Base-by-base conservation (phyloP, 1,139 yeast genomes). In the Geotrichum bryndzae region DNA sequence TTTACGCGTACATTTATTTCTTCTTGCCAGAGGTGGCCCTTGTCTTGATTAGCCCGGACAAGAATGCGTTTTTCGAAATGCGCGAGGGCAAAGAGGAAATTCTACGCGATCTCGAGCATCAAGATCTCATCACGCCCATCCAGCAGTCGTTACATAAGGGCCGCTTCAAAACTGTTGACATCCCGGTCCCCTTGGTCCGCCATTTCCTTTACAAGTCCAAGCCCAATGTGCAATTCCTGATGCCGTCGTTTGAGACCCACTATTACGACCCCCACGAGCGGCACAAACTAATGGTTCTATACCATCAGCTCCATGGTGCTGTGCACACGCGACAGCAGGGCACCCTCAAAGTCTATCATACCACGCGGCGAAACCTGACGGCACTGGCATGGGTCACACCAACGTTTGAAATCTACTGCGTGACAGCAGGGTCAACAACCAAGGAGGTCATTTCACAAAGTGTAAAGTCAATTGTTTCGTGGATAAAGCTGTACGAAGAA, bases 181-280 rank as follows among this genome's bases (percentile, higher is more conserved):
- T 60, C 25, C 54, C 50, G 15, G 61, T 29, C 2, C 56, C 63
- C 13, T n/a, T 51, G 59, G 80, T 90, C 27, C 83, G 85, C 64
- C 97, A 92, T 75, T 94, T 94, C 71, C 80, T 91, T 33, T 91
- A 84, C 77, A 90, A 88, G 73, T 82, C 90, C 56, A 86, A 83
- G 65, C 76, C 76, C 29, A 82, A 84, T 62, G 82, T 86, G 2
- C 91, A 87, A 68, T 85, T 80, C 69, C 79, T 85, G 11, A 80
- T 78, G 74, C 80, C 85, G 7, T 67, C 70, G 41, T 68, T 70
- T 33, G 72, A 70, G 11, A 70, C 77, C 27, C 73, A 70, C 51
- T 67, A 64, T 57, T 68, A 73, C 57, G 69, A 73, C 35, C 69
- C 70, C 13, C 70, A 73, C 35, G 66, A 70, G 46, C 69, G 69